Conservation (phyloP, 176 grass and related monocot genomes). For the Hordeum vulgare region DNA sequence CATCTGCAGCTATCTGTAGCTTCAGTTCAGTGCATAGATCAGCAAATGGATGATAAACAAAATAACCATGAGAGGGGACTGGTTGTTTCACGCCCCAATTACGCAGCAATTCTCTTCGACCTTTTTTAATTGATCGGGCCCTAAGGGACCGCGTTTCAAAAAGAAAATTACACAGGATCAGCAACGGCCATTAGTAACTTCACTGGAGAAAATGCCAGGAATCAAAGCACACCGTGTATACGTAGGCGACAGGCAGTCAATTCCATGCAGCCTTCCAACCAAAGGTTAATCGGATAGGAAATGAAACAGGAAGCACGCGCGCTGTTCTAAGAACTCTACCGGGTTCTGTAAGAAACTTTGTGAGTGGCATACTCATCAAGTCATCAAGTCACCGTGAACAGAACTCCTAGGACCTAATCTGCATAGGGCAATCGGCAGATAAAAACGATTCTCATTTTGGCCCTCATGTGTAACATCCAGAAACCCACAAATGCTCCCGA, state of each 20-base stretch:
- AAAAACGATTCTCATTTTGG: slow-evolving; percentile 24
- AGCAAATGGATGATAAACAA: not conserved
- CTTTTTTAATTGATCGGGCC: too few species aligned
- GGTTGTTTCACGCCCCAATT: not conserved
- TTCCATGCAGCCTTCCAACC: not conserved
- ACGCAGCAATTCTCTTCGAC: too few species aligned
- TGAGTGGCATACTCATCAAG: slow-evolving; percentile 79
- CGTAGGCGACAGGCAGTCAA: not conserved
- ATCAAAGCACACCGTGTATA: not conserved
- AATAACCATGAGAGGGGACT: not conserved
- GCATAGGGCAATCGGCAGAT: slow-evolving; percentile 15
- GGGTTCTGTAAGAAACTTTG: slow-evolving; percentile 69
- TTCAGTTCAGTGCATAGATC: not conserved
- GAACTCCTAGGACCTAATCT: slow-evolving; percentile 96
- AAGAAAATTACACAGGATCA: not conserved
- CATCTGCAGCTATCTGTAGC: not conserved
- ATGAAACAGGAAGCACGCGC: not conserved
- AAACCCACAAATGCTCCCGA: slow-evolving; percentile 15
- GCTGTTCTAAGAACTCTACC: slow-evolving; percentile 27
- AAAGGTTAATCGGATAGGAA: not conserved
- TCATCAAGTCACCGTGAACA: slow-evolving; percentile 74
- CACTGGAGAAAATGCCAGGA: not conserved
- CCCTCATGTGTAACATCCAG: not conserved
- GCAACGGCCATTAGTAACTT: not conserved
- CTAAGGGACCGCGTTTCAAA: too few species aligned